A percentile compares a stretch with the other conserved stretches of the same genome.
Evolutionary conservation across 2,329 filamentous ascomycete species (phyloP).

Genomic region (Arthroderma sp.): DNA sequence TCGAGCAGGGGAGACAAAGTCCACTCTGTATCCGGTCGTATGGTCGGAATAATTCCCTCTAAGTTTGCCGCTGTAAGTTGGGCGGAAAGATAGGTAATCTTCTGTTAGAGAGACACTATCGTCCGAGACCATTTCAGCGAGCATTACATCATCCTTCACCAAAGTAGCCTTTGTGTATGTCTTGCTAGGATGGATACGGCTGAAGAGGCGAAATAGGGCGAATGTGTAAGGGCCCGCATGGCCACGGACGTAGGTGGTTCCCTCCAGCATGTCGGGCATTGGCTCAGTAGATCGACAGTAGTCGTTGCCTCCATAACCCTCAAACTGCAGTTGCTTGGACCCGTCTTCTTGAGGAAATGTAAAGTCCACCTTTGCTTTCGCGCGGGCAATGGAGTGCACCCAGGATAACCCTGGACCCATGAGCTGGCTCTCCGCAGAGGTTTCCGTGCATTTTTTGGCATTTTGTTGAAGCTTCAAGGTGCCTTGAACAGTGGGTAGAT

Average conservation of each 20-base stretch:
- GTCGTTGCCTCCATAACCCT: conserved; percentile 1
- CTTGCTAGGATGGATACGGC: not conserved
- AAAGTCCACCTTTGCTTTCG: not conserved
- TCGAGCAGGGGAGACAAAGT: conserved; percentile 1
- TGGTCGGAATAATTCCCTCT: not conserved
- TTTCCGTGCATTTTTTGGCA: not conserved
- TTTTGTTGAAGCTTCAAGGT: not conserved
- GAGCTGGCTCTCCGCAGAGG: not conserved
- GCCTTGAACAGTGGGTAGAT: not conserved
- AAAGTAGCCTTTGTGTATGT: not conserved
- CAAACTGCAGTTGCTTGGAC: not conserved
- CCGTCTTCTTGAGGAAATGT: not conserved
- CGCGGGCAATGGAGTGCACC: conserved; percentile 2
- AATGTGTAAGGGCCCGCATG: conserved; percentile 4
- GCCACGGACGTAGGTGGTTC: conserved; percentile 1
- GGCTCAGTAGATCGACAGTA: not conserved
- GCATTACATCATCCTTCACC: not conserved
- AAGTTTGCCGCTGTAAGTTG: not conserved
- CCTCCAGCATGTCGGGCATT: not conserved
- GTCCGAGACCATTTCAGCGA: not conserved
- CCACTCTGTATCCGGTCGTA: conserved; percentile 1
- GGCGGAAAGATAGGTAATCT: not conserved
- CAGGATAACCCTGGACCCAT: not conserved
- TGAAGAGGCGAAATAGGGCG: conserved; percentile 2
- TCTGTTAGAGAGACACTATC: conserved; percentile 2